Evolutionary conservation across 1,284 basidiomycete species (phyloP).

Genomic region (Ceratobasidium sp.): DNA sequence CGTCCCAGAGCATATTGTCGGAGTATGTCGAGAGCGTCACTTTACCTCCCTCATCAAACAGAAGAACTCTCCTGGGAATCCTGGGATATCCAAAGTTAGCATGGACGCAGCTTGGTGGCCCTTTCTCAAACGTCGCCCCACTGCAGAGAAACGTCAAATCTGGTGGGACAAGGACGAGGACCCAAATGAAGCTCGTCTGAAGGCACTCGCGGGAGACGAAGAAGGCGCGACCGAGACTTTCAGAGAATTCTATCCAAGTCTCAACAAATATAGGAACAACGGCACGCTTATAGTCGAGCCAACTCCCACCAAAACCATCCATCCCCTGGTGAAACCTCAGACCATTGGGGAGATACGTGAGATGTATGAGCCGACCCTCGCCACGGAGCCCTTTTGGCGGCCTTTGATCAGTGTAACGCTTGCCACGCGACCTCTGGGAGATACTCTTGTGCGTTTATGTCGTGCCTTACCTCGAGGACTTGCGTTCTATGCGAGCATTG

Average conservation of each 20-base stretch:
- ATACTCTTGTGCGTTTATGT: slow-evolving; percentile 55
- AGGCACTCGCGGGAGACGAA: slow-evolving; percentile 9
- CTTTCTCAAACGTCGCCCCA: slow-evolving; percentile 44
- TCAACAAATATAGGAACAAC: slow-evolving; percentile 35
- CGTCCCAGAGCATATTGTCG: slow-evolving; percentile 54
- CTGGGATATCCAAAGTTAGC: slow-evolving; percentile 46
- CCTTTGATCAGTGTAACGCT: slow-evolving; percentile 58
- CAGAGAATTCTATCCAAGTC: slow-evolving; percentile 12
- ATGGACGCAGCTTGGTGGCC: slow-evolving; percentile 61
- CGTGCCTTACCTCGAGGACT: slow-evolving; percentile 53
- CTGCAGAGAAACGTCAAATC: slow-evolving; percentile 34
- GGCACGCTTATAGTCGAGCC: slow-evolving; percentile 11
- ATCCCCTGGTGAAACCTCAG: slow-evolving; percentile 51
- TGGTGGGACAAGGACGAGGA: slow-evolving; percentile 37
- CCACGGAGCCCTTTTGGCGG: slow-evolving; percentile 56
- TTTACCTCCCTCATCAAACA: slow-evolving; percentile 52
- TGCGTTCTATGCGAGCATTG: slow-evolving; percentile 56
- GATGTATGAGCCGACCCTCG: slow-evolving; percentile 53
- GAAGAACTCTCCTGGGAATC: slow-evolving; percentile 51
- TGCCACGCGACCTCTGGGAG: slow-evolving; percentile 60
- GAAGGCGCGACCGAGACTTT: slow-evolving; percentile 9
- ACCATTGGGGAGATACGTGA: slow-evolving; percentile 50
- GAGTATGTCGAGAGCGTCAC: slow-evolving; percentile 55
- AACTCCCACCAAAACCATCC: slow-evolving; percentile 4
- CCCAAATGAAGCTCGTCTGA: slow-evolving; percentile 25